Evolutionary conservation across 2,329 filamentous ascomycete genomes (phyloP).

Genomic region (Juglanconis oblonga): DNA sequence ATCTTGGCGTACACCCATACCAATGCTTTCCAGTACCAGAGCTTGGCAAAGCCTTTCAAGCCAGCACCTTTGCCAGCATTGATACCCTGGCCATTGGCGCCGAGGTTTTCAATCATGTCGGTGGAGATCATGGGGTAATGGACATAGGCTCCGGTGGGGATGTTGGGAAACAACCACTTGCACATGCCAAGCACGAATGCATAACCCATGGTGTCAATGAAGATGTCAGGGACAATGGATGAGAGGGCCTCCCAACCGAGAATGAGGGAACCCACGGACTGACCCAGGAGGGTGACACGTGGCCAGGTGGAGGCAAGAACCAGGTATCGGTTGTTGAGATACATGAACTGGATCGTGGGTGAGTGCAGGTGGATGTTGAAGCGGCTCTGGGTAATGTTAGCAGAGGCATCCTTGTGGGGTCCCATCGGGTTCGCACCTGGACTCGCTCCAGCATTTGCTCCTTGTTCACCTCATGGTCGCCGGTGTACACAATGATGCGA

Average conservation of each 20-base stretch:
- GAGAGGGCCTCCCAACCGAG: conserved; percentile 90
- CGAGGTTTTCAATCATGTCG: conserved; percentile 87
- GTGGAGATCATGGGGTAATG: conserved; percentile 98
- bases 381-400: conserved; percentile 55
- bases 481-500: conserved; percentile 90
- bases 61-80: conserved; percentile 82
- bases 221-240: conserved; percentile 88
- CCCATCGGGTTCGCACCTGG: conserved; percentile 12
- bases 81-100: conserved; percentile 66
- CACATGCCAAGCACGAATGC: conserved; percentile 82
- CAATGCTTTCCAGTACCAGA: conserved; percentile 82
- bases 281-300: conserved; percentile 88
- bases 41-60: conserved; percentile 67
- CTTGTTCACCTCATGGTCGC: conserved; percentile 74
- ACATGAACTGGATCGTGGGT: conserved; percentile 82
- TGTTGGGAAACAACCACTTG: conserved; percentile 73
- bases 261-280: conserved; percentile 83
- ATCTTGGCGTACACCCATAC: conserved; percentile 78
- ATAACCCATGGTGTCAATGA: conserved; percentile 98
- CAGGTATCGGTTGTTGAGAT: conserved; percentile 82
- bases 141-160: conserved; percentile 90
- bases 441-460: background rate
- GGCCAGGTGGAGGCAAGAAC: conserved; percentile 87
- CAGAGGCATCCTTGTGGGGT: background rate
- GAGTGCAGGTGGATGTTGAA: conserved; percentile 91